Base-by-base conservation (phyloP, 306 rosid species). In the Cucumis hystrix region DNA sequence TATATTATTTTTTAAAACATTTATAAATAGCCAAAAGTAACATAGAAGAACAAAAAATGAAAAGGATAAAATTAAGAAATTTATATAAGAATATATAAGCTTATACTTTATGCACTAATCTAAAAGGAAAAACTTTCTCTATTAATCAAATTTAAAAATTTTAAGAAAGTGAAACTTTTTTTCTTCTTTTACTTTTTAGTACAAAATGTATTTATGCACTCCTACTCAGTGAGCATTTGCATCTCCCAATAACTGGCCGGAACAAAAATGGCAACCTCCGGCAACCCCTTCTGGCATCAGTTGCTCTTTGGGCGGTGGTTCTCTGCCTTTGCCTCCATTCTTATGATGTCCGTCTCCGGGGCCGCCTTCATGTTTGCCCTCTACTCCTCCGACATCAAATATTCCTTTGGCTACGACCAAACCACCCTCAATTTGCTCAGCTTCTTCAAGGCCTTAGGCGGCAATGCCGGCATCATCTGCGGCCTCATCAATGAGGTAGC, bases 361-460 rank as follows among this genome's bases (percentile, higher is more conserved):
- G 86, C 97, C 7, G 87, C 96, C 2, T 92, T 88, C 74, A 82
- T 89, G 82, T 92, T 89, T 56, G 83, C 83, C 55, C 61, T 86
- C 18, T 92, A 87, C 89, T 92, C 97, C 3, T 16, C 51, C 17
- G 90, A 82, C 15, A 58, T 92, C 18, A 92, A 89, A 81, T 4
- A 10, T 39, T 76, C 97, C 0, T 40, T 89, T 33, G 97, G 88
- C 57, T 92, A 89, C 35, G 97, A 92, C 85, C 97, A 92, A 43
- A 82, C 90, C 0, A 87, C 95, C 12, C 88, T 92, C 60, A 92
- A 89, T 81, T 72, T 92, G 77, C 84, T 89, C 10, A 82, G 97
- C 88, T 92, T 88, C 92, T 89, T 85, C 90, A 92, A 92, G 66
- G 97, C 88, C 79, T 74, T 88, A 39, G 97, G 97, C 3, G 88